Base-by-base conservation (phyloP, 495 filamentous ascomycete genomes). In the Neurospora hispaniola region DNA sequence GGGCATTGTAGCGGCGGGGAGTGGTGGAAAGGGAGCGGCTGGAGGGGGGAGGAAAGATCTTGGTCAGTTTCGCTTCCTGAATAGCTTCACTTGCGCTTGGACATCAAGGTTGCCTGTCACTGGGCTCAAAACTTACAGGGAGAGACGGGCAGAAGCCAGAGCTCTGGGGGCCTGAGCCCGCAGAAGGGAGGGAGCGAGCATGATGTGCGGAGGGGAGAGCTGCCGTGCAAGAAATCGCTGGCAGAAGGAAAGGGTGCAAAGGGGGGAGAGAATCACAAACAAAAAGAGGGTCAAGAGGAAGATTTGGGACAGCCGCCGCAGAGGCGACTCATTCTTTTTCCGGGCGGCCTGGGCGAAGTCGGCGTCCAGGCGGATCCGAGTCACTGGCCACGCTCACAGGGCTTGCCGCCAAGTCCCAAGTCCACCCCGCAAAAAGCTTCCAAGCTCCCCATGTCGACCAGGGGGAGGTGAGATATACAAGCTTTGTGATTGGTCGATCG, bases 21-120 rank as follows among this genome's bases (percentile, higher is more conserved):
- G 80, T 80, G 23, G 80, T 79, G 62, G 83, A 83, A 14, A 86
- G 77, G 44, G 77, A 73, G 35, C 84, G 84, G 69, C 84, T 86
- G 73, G 66, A 71, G 8, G n/a, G 23, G 3, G 4, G 4, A 27
- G 46, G 14, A 62, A 5, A 38, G 38, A 71, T 10, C 27, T 31
- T 42, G n/a, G 46, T 74, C 40, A 72, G 70, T 41, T 16, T 16
- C 71, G 70, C 2, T 71, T 66, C 27, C 18, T 35, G 27, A 66
- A 66, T 38, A 66, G 54, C 54, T 66, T 66, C 27, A 66, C 54
- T 18, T 38, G 35, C 35, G 23, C 31, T 27, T 35, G 54, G 27
- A 66, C 54, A 66, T 66, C 54, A 66, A 66, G 54, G 27, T 66
- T 66, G 54, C 11, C 5, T 4, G 69, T 9, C 42, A 62, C 10